Evolutionary conservation across 1,139 yeast species (phyloP).

Genomic region (Schizosaccharomyces versatilis): DNA sequence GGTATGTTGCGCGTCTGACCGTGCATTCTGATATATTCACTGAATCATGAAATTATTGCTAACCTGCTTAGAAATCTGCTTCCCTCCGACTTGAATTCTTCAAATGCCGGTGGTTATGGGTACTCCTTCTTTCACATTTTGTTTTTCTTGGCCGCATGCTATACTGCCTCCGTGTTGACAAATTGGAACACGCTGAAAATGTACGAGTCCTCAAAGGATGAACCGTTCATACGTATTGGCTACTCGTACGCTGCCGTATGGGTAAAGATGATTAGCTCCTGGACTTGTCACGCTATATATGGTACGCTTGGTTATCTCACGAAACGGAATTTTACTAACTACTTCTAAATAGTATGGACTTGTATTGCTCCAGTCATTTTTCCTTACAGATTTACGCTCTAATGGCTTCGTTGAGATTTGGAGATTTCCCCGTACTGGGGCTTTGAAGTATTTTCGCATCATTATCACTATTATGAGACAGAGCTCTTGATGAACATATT

Average conservation of each 20-base stretch:
- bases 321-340: too few species aligned
- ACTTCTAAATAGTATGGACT: constrained; percentile 36
- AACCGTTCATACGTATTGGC: constrained; percentile 90
- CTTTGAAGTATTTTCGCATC: too few species aligned
- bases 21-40: too few species aligned
- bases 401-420: too few species aligned
- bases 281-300: constrained; percentile 73
- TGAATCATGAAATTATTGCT: too few species aligned
- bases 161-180: constrained; percentile 82
- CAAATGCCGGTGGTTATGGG: neutral
- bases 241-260: constrained; percentile 86
- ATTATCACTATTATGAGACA: too few species aligned
- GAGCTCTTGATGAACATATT: too few species aligned
- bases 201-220: constrained; percentile 42
- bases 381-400: constrained; percentile 45
- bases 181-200: constrained; percentile 16
- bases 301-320: constrained; percentile 13
- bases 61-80: too few species aligned
- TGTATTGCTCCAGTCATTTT: constrained; percentile 68
- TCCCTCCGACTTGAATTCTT: too few species aligned
- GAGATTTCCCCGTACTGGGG: too few species aligned
- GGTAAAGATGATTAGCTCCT: constrained; percentile 79
- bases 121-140: constrained; percentile 75
- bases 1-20: neutral
- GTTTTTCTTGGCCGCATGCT: constrained; percentile 87